Evolutionary conservation across 83 land plant species (phyloP).

Genomic region (Isoetes engelmannii): DNA sequence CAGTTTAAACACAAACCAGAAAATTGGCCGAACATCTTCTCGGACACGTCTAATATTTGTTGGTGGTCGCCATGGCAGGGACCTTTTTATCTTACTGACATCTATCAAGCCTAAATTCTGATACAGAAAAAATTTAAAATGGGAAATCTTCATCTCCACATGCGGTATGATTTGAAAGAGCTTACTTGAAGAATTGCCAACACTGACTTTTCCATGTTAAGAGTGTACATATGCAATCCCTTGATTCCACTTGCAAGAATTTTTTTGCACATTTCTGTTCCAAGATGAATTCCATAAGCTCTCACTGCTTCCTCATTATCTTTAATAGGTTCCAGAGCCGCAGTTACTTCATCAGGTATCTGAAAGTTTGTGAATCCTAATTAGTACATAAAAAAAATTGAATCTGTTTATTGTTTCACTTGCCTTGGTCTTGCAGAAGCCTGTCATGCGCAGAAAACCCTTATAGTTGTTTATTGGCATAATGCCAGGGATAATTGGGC

Average conservation of each 20-base stretch:
- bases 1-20: conserved; percentile 53
- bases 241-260: conserved; percentile 83
- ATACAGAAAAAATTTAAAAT: not conserved
- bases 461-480: conserved; percentile 96
- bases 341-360: conserved; percentile 74
- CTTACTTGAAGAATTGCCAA: conserved; percentile 70
- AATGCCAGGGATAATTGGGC: conserved; percentile 91
- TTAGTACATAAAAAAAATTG: not conserved
- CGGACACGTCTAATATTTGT: conserved; percentile 65
- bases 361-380: conserved; percentile 11
- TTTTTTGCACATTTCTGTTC: conserved; percentile 96
- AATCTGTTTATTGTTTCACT: not conserved
- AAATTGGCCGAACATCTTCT: conserved; percentile 92
- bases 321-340: conserved; percentile 90
- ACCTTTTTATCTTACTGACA: conserved; percentile 53
- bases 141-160: not conserved
- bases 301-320: conserved; percentile 92
- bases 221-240: conserved; percentile 75
- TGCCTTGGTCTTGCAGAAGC: conserved; percentile 95
- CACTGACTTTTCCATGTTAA: conserved; percentile 88
- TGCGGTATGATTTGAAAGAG: not conserved
- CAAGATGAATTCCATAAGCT: conserved; percentile 83
- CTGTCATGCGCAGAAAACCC: conserved; percentile 86
- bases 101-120: conserved; percentile 96
- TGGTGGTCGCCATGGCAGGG: conserved; percentile 91